Base-by-base conservation (phyloP, 139 green algal genomes). In the Chlorella sp. region DNA sequence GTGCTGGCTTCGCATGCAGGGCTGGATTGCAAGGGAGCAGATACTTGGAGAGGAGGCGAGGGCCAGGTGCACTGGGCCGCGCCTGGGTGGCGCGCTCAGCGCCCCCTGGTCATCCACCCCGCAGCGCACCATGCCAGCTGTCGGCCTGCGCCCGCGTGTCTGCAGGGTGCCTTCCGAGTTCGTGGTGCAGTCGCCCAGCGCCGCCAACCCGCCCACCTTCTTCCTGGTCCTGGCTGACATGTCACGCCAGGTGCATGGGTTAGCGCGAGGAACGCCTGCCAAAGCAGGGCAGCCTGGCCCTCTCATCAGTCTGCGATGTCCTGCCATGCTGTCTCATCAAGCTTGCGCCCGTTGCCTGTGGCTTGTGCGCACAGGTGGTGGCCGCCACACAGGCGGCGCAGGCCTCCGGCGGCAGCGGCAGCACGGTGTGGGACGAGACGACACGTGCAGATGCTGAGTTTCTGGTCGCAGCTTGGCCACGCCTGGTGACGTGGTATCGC, bases 121-220 rank as follows among this genome's bases (percentile, higher is more conserved):
- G 1, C 19, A 15, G n/a, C 27, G 23, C 14, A 23, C 42, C 11
- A 43, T 46, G 60, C 60, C n/a, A 25, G 12, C 60, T 45, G 12
- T 1, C 0, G 21, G 12, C 69, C 41, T 29, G 25, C 38, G 4
- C 17, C 43, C 5, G 36, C 45, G 3, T 25, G 3, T 12, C 43
- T 29, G 36, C 75, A 79, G 93, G 19, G 95, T 98, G 23, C 95
- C 95, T 0, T 77, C 64, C 5, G 95, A 98, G 82, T 98, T 97
- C 71, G 72, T 98, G n/a, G 69, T 88, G 51, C 95, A 98, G 85
- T 74, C 71, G 4, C 90, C 94, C 7, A 61, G 69, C 36, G 84
- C 93, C 31, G 95, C 90, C 70, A 98, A 98, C 84, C 95, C 95
- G 9, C 95, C 95, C 41, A 94, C 91, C 33, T 84, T 98, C 15